phyloP scores from a whole-genome alignment of 805 yeast species.

The Candida jianshihensis region DNA sequence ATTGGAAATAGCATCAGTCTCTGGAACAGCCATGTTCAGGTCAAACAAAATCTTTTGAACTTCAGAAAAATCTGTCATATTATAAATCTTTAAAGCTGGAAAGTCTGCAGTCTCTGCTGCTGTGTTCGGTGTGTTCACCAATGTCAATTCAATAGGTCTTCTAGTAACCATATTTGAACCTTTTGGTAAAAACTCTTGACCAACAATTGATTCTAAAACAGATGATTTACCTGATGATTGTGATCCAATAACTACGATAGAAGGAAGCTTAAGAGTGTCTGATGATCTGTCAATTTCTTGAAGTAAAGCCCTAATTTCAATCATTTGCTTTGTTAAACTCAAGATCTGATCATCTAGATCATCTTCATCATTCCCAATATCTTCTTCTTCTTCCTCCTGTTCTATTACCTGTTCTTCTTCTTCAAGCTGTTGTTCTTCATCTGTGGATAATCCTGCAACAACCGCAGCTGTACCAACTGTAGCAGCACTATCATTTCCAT shows the following conservation, averaged over 20 bases:
- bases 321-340: constrained; percentile 90
- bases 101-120: constrained; percentile 89
- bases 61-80: constrained; percentile 78
- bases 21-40: constrained; percentile 87
- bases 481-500: constrained; percentile 32
- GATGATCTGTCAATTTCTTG: constrained; percentile 65
- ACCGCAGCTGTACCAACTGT: constrained; percentile 56
- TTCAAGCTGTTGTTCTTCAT: constrained; percentile 39
- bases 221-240: constrained; percentile 97
- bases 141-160: constrained; percentile 91
- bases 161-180: constrained; percentile 98
- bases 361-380: constrained; percentile 39
- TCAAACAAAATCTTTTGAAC: constrained; percentile 86
- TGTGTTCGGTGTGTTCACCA: constrained; percentile 75
- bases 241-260: constrained; percentile 95
- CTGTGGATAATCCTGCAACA: constrained; percentile 34
- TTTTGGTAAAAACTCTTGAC: constrained; percentile 95
- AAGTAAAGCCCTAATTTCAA: constrained; percentile 80
- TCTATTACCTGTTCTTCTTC: constrained; percentile 35
- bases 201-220: constrained; percentile 91
- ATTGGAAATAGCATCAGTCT: constrained; percentile 74
- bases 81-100: constrained; percentile 79
- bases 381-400: constrained; percentile 43
- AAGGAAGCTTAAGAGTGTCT: constrained; percentile 77
- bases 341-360: constrained; percentile 78